These are phyloP conservation scores for Triticum monococcum DNA, from an alignment of 176 grass and related monocot species.

Conservation along the genomic window DNA sequence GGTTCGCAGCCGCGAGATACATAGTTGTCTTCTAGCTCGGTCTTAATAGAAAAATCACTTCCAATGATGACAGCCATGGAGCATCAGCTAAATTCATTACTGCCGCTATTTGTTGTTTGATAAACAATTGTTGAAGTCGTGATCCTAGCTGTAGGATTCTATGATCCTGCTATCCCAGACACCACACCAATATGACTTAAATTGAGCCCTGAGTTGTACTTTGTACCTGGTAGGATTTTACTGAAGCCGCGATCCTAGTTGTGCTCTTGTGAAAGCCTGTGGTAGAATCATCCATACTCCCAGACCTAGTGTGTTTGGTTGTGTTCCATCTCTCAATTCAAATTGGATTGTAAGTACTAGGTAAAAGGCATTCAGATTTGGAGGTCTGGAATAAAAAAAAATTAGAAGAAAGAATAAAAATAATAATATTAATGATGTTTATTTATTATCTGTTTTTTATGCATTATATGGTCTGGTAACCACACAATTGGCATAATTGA, in stretches of 20 bases:
- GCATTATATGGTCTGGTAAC: neutral
- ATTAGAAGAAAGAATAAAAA: too few species aligned
- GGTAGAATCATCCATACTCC: neutral
- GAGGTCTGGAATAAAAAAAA: neutral
- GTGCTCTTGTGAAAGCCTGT: neutral
- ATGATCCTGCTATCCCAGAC: neutral
- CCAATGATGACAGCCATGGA: neutral
- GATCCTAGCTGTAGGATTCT: neutral
- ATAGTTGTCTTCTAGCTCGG: neutral
- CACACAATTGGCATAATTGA: neutral
- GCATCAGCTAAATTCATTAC: neutral
- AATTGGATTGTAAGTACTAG: neutral
- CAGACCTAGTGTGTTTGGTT: neutral
- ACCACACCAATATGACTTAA: neutral
- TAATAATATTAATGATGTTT: neutral
- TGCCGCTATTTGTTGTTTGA: neutral
- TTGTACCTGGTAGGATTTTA: neutral
- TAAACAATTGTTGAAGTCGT: neutral
- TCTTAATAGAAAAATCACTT: neutral
- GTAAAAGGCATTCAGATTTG: neutral
- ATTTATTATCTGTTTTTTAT: neutral
- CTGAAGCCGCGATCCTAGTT: neutral
- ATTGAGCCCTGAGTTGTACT: neutral
- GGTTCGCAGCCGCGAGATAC: constrained; percentile 31
- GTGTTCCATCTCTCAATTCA: neutral